phyloP scores from a whole-genome alignment of 208 protist species.

The Porcisia deanei region DNA sequence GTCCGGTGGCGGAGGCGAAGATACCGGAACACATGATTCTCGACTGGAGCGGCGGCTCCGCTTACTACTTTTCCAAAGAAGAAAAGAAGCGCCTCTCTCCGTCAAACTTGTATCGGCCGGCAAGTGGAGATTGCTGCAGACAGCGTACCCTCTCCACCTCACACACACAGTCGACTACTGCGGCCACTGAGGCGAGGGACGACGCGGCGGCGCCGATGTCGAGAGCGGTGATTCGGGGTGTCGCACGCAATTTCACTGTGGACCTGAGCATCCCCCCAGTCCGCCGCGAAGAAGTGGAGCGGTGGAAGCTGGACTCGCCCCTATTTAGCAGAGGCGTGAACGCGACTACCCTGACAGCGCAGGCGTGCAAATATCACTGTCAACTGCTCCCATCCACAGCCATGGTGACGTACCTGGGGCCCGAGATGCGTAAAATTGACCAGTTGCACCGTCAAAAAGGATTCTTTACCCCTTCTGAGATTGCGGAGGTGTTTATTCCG shows the following conservation, averaged over 20 bases:
- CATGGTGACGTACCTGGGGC: conserved; percentile 52
- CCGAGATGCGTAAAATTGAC: conserved; percentile 64
- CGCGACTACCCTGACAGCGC: neutral
- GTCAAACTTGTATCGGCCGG: too few species aligned
- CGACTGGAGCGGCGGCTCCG: conserved; percentile 7
- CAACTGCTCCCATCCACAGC: conserved; percentile 44
- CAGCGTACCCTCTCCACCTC: neutral
- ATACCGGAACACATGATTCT: neutral
- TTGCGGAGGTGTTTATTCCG: conserved; percentile 72
- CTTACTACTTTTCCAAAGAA: conserved; percentile 18
- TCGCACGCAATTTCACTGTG: conserved; percentile 3
- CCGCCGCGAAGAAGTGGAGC: conserved; percentile 48
- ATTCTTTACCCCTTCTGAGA: conserved; percentile 66
- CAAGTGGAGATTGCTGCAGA: neutral
- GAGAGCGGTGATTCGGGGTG: neutral
- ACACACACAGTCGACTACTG: neutral
- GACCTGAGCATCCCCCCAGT: conserved; percentile 43
- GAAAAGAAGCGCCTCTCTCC: neutral
- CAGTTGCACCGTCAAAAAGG: conserved; percentile 64
- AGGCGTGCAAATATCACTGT: neutral
- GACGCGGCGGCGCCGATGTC: neutral
- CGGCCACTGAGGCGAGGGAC: too few species aligned
- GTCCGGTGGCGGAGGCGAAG: neutral
- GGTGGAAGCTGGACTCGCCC: conserved; percentile 52
- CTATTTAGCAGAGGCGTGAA: conserved; percentile 8